These are phyloP conservation scores for Plasmodium vivax DNA, from an alignment of 169 alveolate species.

Conservation along the genomic window DNA sequence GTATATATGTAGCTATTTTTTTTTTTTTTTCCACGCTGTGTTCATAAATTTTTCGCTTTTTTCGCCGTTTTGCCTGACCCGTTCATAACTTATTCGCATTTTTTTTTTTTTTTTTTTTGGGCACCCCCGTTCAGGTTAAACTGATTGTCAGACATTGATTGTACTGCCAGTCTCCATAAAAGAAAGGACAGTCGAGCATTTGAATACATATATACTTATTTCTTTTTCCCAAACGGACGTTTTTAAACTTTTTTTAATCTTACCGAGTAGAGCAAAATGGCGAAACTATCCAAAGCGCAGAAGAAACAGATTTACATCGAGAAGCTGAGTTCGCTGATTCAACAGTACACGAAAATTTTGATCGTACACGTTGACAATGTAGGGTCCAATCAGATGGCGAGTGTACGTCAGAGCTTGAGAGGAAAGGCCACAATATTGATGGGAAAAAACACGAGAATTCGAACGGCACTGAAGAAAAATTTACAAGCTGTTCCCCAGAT, in stretches of 20 bases:
- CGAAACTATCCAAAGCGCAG: constrained; percentile 86
- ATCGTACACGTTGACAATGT: constrained; percentile 96
- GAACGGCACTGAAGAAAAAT: constrained; percentile 92
- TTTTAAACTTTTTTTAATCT: background rate
- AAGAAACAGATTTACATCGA: constrained; percentile 92
- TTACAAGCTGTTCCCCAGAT: constrained; percentile 86
- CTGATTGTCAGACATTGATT: constrained; percentile 73
- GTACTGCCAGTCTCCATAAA: constrained; percentile 80
- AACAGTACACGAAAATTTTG: constrained; percentile 89
- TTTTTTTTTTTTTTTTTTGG: background rate
- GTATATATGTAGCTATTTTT: no score
- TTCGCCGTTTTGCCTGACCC: background rate
- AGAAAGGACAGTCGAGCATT: background rate
- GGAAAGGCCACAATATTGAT: constrained; percentile 94
- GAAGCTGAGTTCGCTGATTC: constrained; percentile 86
- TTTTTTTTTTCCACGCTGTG: background rate
- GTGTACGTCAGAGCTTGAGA: constrained; percentile 93
- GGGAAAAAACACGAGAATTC: constrained; percentile 98
- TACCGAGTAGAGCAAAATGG: constrained; percentile 80
- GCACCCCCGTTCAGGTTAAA: constrained; percentile 46
- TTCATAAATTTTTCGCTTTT: background rate
- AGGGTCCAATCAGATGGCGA: constrained; percentile 96
- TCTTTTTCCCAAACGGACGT: background rate
- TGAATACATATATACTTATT: background rate
- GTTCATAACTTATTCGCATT: background rate